Base-by-base conservation (phyloP, 2,329 filamentous ascomycete species). In the Ophiostoma fasciatum region DNA sequence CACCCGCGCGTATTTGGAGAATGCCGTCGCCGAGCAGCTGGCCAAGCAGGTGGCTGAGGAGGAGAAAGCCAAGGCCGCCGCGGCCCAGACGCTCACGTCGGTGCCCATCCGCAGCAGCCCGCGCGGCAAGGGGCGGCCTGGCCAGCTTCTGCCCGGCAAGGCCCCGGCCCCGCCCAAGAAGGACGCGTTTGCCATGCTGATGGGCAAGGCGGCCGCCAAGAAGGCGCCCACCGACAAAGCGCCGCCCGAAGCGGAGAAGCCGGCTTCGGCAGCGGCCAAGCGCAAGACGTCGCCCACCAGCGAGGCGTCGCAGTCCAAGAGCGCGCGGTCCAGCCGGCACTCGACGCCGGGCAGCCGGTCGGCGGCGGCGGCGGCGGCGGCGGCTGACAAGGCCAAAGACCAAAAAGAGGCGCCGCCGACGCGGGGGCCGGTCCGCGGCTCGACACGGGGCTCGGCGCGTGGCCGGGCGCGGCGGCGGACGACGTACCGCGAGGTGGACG, bases 1-100 rank as follows among this genome's bases (percentile, higher is more conserved):
- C 43, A 70, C 71, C 0, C 71, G 87, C 20, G 71, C 80, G 13
- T 94, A 88, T 40, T 60, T 96, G 1, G 84, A 94, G 47, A 74
- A 80, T 35, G 92, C 87, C 48, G 77, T 81, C 0, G 60, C 76
- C 0, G 75, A 84, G 41, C 65, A 67, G 10, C 60, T 87, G 14
- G 76, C 63, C 0, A 59, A 54, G 12, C 53, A 63, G 6, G 59
- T 61, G 21, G 17, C 31, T 0, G 40, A 41, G 10, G 31, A 26
- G 13, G 37, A 35, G 33, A 15, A 4, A 12, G 25, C 27, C 4
- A 23, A 35, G 2, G 42, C 46, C 1, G 22, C 22, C 22, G 21
- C 10, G 21, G 21, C 21, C 6, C 6, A 22, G 21, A 23, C 22
- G 5, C 11, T 23, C 6, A 18, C 42, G 4, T 12, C 27, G 1